Base-by-base conservation (phyloP, 176 grass and related monocot genomes). In the Melocanna baccifera region DNA sequence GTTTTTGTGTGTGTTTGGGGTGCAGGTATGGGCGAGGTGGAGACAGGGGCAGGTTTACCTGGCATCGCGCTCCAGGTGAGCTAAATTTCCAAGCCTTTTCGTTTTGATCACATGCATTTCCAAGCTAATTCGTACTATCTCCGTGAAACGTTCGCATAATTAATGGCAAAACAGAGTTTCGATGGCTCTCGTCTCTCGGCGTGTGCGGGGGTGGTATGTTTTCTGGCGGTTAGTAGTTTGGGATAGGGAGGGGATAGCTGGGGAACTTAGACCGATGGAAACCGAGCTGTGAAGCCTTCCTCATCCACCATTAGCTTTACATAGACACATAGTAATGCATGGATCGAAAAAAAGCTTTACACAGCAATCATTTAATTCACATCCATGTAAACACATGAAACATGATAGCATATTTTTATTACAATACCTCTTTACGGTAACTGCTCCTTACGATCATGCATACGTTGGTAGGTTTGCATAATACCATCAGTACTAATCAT, bases 31-130 rank as follows among this genome's bases (percentile, higher is more conserved):
- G 86, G 70, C 81, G 84, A 69, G 72, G 36, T 30, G 39, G 80
- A 71, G 80, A 73, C 51, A 58, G 79, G 10, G 81, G 58, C 67
- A 90, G 85, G 87, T 23, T 80, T 23, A 7, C 70, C 30, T 59
- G 78, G 29, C 82, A 74, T 55, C 69, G 85, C 46, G 37, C 86
- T 67, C 63, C 90, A 89, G 87, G 86, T 89, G 76, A 63, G 65
- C 67, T 51, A 28, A 16, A 55, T 19, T 61, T 37, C 28, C 51
- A 48, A 70, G 2, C 9, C 30, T 58, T 79, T 47, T 26, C 55
- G 5, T 5, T 20, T 59, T 78, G 29, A 51, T 61, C 50, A 1
- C 41, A 13, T 29, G 25, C 74, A 85, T 69, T 76, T 47, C 13
- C 36, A 37, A 25, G 4, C 28, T 29, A 13, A 34, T 34, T 63